phyloP scores from a whole-genome alignment of 139 green algal genomes.

The Marvania coccoides region DNA sequence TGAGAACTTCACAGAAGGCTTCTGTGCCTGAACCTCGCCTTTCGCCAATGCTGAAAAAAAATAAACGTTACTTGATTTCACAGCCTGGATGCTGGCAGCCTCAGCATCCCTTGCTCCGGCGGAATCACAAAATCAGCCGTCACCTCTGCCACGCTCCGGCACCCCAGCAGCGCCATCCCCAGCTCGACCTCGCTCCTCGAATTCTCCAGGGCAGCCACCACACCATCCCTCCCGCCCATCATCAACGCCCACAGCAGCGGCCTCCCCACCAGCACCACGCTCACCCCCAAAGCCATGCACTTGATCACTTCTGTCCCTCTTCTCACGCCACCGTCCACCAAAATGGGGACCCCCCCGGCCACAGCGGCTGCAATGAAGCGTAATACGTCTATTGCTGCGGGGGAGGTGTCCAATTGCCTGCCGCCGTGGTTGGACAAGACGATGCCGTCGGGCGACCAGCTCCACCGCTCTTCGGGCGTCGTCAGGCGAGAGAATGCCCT shows the following conservation, averaged over 20 bases:
- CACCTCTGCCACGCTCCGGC: conserved; percentile 33
- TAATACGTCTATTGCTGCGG: conserved; percentile 66
- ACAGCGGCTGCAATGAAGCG: conserved; percentile 60
- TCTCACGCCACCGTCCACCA: conserved; percentile 83
- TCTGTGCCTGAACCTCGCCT: no score
- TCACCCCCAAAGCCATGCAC: conserved; percentile 80
- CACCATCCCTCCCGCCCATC: conserved; percentile 59
- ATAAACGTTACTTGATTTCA: no score
- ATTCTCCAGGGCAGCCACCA: conserved; percentile 42
- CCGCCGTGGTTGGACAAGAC: conserved; percentile 76
- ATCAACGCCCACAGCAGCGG: conserved; percentile 87
- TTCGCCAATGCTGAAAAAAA: no score
- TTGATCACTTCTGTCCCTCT: conserved; percentile 91
- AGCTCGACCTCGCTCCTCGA: conserved; percentile 52
- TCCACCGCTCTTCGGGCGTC: conserved; percentile 68
- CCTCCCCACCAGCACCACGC: conserved; percentile 79
- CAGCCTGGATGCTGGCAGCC: no score
- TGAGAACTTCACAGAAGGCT: no score
- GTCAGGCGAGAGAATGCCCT: conserved; percentile 68
- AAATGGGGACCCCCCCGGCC: conserved; percentile 56
- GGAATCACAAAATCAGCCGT: no score
- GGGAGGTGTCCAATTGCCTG: conserved; percentile 82
- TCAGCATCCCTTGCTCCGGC: no score
- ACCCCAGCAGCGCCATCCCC: conserved; percentile 57
- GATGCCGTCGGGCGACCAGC: conserved; percentile 69